A percentile compares a stretch with the other conserved stretches of the same genome.
These are phyloP conservation scores for Penicillium sp. DNA, from an alignment of 2,329 filamentous ascomycete genomes.

Conservation along the genomic window DNA sequence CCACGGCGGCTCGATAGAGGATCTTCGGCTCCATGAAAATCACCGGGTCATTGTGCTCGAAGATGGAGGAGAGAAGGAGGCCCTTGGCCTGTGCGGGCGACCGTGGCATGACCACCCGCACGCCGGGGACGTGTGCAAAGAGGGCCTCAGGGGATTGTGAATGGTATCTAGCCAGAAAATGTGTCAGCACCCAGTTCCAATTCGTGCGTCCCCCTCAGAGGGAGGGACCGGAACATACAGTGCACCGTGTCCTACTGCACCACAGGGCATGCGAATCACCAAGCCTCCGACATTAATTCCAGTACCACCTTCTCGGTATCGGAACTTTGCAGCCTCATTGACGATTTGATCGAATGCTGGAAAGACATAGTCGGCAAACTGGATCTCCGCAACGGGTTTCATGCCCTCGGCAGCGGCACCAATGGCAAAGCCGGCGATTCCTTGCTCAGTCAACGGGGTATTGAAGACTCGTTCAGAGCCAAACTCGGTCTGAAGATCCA, in stretches of 20 bases:
- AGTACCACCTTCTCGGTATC: constrained; percentile 70
- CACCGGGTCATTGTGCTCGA: constrained; percentile 77
- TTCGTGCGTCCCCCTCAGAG: too few species aligned
- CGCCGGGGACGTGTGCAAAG: constrained; percentile 83
- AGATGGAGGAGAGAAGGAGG: constrained; percentile 73
- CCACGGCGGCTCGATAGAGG: constrained; percentile 85
- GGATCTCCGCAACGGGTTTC: constrained; percentile 90
- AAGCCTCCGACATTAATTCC: constrained; percentile 74
- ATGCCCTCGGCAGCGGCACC: constrained; percentile 88
- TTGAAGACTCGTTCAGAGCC: constrained; percentile 92
- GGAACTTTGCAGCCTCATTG: constrained; percentile 87
- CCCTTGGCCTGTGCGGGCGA: constrained; percentile 89
- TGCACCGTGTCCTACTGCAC: constrained; percentile 85
- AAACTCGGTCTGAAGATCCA: constrained; percentile 85
- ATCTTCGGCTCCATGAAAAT: constrained; percentile 95
- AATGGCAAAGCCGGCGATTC: constrained; percentile 90
- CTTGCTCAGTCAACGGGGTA: constrained; percentile 90
- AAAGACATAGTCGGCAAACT: constrained; percentile 93
- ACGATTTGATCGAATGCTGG: constrained; percentile 93
- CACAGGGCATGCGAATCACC: constrained; percentile 87
- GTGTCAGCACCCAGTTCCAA: neutral
- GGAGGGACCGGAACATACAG: constrained; percentile 50
- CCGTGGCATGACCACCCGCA: constrained; percentile 82
- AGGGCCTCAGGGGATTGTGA: constrained; percentile 86
- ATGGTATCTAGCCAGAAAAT: constrained; percentile 60